Evolutionary conservation across 441 rosid genomes (phyloP), one percentile per base, ranked within the genome.

Genomic region (Isatis lusitanica): DNA sequence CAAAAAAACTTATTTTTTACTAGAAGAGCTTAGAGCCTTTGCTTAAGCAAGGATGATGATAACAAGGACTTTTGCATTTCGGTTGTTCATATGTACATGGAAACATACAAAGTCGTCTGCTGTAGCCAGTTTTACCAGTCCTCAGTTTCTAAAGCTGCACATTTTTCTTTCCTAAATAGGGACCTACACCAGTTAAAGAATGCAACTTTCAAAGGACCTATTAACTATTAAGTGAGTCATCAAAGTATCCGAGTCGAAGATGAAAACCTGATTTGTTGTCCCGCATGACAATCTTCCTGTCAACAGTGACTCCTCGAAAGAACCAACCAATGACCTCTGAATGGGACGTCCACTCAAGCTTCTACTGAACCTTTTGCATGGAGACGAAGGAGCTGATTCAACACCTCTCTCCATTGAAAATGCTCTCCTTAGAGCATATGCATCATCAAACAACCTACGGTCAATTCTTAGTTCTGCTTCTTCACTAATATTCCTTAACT

Each of bases 311-410:
- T 94, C 98, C 85, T 94, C 98, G 66, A 94, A 94, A 30, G 98
- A 94, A 85, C 98, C 98, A 75, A 94, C 93, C 86, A 94, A 78
- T 71, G 98, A 89, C 83, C 97, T 87, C 78, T 90, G 81, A 56
- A 89, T 82, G 31, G 95, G 86, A 42, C 83, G 88, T 66, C 94
- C 88, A 78, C 92, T 86, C 79, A 90, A 85, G 82, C 97, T 85
- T 77, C 92, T 89, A 62, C 61, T 8, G 63, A 82, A 86, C 72
- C 85, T 85, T 70, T 70, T 75, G 65, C 89, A 79, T 60, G 83
- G 88, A 66, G 90, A 81, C 59, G 53, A 61, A 13, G 90, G 81
- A 74, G 81, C 66, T 55, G 88, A 68, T 63, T 86, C 93, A 72
- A 80, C 62, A 55, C 79, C 43, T 73, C 84, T 79, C 79, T 89